These are phyloP conservation scores for Eleusine indica DNA, from an alignment of 176 grass and related monocot species.

Conservation along the genomic window DNA sequence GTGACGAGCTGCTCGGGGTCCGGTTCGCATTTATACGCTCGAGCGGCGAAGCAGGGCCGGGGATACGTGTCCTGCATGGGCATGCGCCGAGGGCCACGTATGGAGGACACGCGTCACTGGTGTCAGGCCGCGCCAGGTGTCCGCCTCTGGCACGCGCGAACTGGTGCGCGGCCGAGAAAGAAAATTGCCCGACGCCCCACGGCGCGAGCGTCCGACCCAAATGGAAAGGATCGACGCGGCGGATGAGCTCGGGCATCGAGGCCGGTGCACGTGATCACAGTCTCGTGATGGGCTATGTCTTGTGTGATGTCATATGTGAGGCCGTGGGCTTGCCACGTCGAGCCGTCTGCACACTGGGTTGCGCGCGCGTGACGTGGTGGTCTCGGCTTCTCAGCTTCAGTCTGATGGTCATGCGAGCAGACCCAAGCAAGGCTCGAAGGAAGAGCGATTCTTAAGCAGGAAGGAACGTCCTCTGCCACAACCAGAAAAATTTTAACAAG, in stretches of 20 bases:
- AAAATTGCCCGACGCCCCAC: background rate
- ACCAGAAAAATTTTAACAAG: too few species aligned
- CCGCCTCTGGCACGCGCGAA: background rate
- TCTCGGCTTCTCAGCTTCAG: too few species aligned
- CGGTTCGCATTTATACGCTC: background rate
- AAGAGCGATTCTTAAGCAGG: too few species aligned
- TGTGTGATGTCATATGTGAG: background rate
- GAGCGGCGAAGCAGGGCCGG: background rate
- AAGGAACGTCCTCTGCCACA: too few species aligned
- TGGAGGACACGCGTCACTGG: slow-evolving; percentile 36
- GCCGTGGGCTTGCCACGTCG: slow-evolving; percentile 3
- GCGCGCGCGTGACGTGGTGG: too few species aligned
- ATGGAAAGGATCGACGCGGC: background rate
- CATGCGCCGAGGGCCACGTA: slow-evolving; percentile 34
- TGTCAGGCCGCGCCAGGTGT: slow-evolving; percentile 25
- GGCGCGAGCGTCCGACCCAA: background rate
- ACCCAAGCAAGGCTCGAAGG: too few species aligned
- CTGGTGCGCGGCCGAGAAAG: background rate
- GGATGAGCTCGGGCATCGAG: background rate
- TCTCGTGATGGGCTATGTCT: slow-evolving; percentile 1
- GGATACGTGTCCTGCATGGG: slow-evolving; percentile 40
- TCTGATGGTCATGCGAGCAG: background rate
- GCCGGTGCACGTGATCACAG: slow-evolving; percentile 1
- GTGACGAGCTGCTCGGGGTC: background rate
- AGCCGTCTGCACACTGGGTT: slow-evolving; percentile 21